Percentiles rank a stretch among this genome's conserved stretches.
Evolutionary conservation across 352 stramenopile genomes (phyloP).

Genomic region (Globisporangium sylvaticum): DNA sequence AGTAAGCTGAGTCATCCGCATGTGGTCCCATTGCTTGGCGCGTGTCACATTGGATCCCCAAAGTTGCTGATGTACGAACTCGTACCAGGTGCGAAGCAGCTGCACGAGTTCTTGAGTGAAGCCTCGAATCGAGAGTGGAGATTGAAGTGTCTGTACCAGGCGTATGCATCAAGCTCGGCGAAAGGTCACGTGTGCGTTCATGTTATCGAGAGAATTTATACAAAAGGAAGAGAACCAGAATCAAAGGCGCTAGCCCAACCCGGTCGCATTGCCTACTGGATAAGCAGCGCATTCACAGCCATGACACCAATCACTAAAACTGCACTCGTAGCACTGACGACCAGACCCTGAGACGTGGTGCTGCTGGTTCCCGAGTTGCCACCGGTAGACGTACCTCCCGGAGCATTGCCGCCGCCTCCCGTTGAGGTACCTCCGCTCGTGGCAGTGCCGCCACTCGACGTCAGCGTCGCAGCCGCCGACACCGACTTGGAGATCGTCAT

Average conservation of each 20-base stretch:
- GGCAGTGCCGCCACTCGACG: neutral
- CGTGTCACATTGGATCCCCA: constrained; percentile 1
- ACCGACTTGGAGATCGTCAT: constrained; percentile 3
- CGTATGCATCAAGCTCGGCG: neutral
- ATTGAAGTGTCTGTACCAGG: constrained; percentile 19
- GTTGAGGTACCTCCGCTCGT: neutral
- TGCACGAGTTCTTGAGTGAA: neutral
- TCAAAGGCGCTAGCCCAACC: no score
- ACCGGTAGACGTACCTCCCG: neutral
- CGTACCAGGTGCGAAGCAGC: neutral
- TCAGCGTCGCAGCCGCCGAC: neutral
- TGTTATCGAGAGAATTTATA: no score
- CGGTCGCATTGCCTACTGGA: neutral
- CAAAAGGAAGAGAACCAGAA: no score
- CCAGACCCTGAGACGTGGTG: neutral
- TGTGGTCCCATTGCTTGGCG: neutral
- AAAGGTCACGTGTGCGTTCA: no score
- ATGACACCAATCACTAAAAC: neutral
- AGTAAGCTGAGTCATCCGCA: neutral
- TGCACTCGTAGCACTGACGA: neutral
- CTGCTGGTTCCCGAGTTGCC: neutral
- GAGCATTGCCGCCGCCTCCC: neutral
- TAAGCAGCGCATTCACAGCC: neutral
- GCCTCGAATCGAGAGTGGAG: neutral
- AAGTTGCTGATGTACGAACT: neutral